phyloP scores from a whole-genome alignment of 345 rosid species.

The Euphorbia pulcherrima region DNA sequence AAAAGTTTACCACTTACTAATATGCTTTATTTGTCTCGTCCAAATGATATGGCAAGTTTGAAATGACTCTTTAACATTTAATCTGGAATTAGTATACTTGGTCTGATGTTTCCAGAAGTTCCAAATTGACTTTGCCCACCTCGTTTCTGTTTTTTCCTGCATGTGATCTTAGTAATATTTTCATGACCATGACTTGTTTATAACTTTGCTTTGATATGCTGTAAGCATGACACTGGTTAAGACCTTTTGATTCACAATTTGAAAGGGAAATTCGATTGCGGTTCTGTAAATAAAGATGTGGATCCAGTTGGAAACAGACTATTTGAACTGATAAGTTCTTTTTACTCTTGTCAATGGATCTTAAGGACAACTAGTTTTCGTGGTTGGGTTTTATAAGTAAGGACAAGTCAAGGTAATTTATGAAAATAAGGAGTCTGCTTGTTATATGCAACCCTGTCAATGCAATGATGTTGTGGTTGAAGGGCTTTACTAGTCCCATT shows the following conservation, averaged over 20 bases:
- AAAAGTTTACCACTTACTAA: neutral
- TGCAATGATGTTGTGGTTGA: constrained; percentile 3
- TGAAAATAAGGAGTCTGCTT: neutral
- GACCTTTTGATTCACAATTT: constrained; percentile 2
- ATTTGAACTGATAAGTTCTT: neutral
- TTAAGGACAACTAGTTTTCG: neutral
- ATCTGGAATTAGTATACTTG: neutral
- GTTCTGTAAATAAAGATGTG: neutral
- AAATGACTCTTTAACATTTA: neutral
- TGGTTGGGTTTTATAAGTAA: neutral
- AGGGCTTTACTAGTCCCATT: neutral
- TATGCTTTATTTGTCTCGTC: neutral
- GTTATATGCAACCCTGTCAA: neutral
- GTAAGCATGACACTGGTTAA: neutral
- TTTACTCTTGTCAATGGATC: neutral
- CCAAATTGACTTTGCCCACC: neutral
- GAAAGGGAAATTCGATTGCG: neutral
- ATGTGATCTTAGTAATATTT: neutral
- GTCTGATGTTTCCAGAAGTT: neutral
- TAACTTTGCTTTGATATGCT: neutral
- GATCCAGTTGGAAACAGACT: neutral
- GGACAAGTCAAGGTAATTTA: neutral
- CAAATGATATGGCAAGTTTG: neutral
- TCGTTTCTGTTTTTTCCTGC: neutral
- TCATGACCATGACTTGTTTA: no score